Evolutionary conservation across 2,329 filamentous ascomycete species (phyloP), one percentile per base, ranked within the genome.

Genomic region (Lecanicillium sp.): DNA sequence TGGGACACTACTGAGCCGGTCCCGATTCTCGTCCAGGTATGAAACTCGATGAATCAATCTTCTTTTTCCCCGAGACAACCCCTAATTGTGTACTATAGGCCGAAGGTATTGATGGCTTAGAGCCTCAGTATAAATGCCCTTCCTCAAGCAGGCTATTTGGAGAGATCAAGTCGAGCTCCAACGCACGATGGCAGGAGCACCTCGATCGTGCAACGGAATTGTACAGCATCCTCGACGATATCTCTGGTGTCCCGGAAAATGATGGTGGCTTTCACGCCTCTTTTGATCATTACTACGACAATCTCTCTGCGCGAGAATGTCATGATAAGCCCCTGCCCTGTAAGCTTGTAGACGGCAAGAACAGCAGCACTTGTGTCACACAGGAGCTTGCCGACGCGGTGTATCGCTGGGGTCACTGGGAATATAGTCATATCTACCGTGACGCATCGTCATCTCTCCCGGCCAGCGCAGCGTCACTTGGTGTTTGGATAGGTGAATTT

Each of bases 221-320:
- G 1, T 85, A 75, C 52, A 51, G 57, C 5, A 58, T 57, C 0
- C 71, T 92, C 0, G 85, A 92, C 51, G 55, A 63, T 30, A 71
- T 90, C 33, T 85, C 82, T 0, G 82, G 81, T 20, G 73, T 92
- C 1, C 54, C 70, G 1, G 44, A 65, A 0, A 58, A 58, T 25
- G 71, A 79, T 43, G 52, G 54, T 1, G 80, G 68, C 4, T 92
- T 85, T 65, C 84, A 90, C 52, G 68, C 60, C 29, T 80, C 72
- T 38, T 80, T 83, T 50, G 86, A 92, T 53, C 85, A 88, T 58
- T 92, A 92, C 63, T 92, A 80, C 51, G 86, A 92, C 56, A 92
- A 88, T 51, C 70, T 92, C 2, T 87, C 83, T 0, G 80, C 85
- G 0, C 72, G 85, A 0, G 80, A 87, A 53, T 92, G 85, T 56